Evolutionary conservation across 805 yeast genomes (phyloP).

Genomic region (Candida orba): DNA sequence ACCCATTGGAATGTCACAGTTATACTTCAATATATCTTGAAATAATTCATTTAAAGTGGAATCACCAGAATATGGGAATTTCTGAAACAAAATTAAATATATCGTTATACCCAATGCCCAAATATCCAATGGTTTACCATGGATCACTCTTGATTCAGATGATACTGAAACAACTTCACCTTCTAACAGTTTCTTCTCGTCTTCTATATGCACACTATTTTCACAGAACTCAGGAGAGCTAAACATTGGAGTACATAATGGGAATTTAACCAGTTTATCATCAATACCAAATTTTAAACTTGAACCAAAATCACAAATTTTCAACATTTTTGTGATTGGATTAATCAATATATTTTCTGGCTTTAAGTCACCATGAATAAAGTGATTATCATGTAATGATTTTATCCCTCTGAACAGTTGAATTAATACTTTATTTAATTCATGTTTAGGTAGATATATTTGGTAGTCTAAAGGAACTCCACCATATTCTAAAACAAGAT

Average conservation of each 20-base stretch:
- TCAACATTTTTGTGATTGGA: constrained; percentile 46
- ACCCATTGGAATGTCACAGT: not conserved
- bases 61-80: constrained; percentile 1
- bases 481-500: constrained; percentile 4
- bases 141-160: not conserved
- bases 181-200: no score
- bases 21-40: not conserved
- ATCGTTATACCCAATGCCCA: constrained; percentile 11
- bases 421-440: constrained; percentile 24
- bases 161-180: not conserved
- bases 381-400: constrained; percentile 49
- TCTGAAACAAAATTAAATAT: constrained; percentile 2
- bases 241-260: constrained; percentile 9
- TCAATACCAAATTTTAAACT: constrained; percentile 32
- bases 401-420: constrained; percentile 51
- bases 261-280: not conserved
- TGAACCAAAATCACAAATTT: constrained; percentile 62
- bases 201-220: no score
- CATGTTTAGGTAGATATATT: constrained; percentile 39
- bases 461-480: constrained; percentile 28
- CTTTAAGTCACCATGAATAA: constrained; percentile 57
- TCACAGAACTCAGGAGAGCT: constrained; percentile 7
- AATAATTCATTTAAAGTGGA: not conserved
- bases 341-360: constrained; percentile 59
- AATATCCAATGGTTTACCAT: constrained; percentile 6